Conservation (phyloP, 225 moss, liverwort and hornwort species). For the Physcomitrium patens region DNA sequence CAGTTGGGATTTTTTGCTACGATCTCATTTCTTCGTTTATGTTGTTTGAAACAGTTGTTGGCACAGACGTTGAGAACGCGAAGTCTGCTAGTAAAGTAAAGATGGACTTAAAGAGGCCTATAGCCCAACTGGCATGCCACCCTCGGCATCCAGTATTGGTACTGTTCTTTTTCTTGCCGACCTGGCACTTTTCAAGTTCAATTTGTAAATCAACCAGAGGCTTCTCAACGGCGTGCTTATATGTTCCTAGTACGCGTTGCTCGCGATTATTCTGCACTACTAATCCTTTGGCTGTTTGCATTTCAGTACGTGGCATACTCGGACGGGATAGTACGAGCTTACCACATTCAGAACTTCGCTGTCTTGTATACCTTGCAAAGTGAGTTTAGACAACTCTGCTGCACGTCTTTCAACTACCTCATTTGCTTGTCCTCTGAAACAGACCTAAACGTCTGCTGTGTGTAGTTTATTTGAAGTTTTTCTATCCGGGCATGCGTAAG, state of each 20-base stretch:
- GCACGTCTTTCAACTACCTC: background rate
- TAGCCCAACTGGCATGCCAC: too few relatives aligned
- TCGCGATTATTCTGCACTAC: background rate
- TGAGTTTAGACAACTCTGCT: constrained; percentile 13
- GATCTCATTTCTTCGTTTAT: background rate
- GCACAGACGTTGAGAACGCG: constrained; percentile 70
- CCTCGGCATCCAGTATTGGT: too few relatives aligned
- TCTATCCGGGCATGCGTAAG: background rate
- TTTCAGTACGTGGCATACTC: constrained; percentile 74
- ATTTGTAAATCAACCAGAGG: background rate
- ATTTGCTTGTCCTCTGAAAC: constrained; percentile 6
- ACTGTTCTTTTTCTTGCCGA: too few relatives aligned
- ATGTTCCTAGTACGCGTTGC: background rate
- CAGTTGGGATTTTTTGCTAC: background rate
- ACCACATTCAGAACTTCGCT: constrained; percentile 68
- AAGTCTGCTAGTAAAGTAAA: constrained; percentile 35
- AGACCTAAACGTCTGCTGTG: background rate
- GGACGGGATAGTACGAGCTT: constrained; percentile 72
- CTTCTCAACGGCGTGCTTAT: too few relatives aligned
- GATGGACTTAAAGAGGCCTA: too few relatives aligned
- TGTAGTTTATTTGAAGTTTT: background rate
- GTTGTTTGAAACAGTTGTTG: constrained; percentile 55
- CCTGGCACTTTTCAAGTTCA: too few relatives aligned
- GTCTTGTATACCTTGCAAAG: constrained; percentile 73
- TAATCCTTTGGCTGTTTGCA: background rate